These are phyloP conservation scores for Otatea glauca DNA, from an alignment of 176 grass and related monocot genomes.

Conservation along the genomic window DNA sequence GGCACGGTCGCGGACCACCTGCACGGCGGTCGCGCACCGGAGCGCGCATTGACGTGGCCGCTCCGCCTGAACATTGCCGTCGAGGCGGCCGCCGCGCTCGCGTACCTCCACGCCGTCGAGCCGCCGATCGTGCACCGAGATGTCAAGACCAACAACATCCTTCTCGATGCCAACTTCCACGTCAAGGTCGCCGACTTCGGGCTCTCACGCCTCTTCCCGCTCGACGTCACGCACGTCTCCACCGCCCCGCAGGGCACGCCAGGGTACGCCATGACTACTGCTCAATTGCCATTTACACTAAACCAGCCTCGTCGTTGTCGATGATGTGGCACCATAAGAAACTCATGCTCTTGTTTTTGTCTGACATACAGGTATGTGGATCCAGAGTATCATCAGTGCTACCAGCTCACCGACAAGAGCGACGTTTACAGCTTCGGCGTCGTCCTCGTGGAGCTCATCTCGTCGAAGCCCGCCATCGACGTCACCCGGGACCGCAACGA, in stretches of 20 bases:
- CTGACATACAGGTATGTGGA: conserved; percentile 47
- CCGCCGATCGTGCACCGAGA: conserved; percentile 83
- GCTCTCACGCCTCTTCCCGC: conserved; percentile 73
- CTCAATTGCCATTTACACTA: background rate
- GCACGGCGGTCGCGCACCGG: conserved; percentile 50
- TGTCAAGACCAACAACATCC: conserved; percentile 85
- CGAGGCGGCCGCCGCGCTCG: conserved; percentile 73
- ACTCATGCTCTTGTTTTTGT: background rate
- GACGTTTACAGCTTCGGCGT: conserved; percentile 92
- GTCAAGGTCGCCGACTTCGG: conserved; percentile 95
- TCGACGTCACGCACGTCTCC: conserved; percentile 73
- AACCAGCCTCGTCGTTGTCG: background rate
- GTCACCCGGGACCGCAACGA: conserved; percentile 59
- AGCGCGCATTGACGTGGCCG: conserved; percentile 59
- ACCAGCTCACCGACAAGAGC: conserved; percentile 78
- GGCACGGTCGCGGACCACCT: conserved; percentile 93
- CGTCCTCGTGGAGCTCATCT: conserved; percentile 71
- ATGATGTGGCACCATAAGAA: background rate
- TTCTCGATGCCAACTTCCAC: conserved; percentile 71
- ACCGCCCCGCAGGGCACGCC: conserved; percentile 86
- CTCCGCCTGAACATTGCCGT: conserved; percentile 65
- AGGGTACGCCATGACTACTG: conserved; percentile 42
- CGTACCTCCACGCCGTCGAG: conserved; percentile 77
- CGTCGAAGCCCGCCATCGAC: conserved; percentile 80
- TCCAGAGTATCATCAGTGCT: conserved; percentile 83